Base-by-base conservation (phyloP, 2,329 filamentous ascomycete genomes). In the Colletotrichum sojae region DNA sequence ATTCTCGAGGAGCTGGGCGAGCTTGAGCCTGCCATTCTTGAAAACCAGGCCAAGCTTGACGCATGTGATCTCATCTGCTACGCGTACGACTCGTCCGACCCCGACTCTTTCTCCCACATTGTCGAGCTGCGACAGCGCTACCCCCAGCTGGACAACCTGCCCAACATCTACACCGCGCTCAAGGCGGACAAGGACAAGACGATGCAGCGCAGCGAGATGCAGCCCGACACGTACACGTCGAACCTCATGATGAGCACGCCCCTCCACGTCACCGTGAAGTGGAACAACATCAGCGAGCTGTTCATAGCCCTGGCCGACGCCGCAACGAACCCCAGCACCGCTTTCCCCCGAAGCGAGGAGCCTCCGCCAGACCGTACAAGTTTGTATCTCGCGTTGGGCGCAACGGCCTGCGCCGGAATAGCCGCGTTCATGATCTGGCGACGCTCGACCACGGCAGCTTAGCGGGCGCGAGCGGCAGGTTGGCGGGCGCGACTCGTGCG, bases 101-200 rank as follows among this genome's bases (percentile, higher is more conserved):
- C 96, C 0, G 95, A 98, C 79, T 97, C 94, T 4, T 99, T 99
- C 79, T 90, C 92, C 1, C 95, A 98, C 76, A 94, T 99, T 61
- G 92, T 95, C 45, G 88, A 92, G 18, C 85, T 98, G 56, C 91
- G 95, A 51, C 87, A 89, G 63, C 92, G 91, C 75, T 92, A 95
- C 73, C 90, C 94, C 0, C 92, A 96, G 63, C 87, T 99, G 2
- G 93, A 97, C 77, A 91, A 94, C n/a, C 84, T 99, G 31, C 96
- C 96, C 0, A 92, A 94, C 9, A 91, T 99, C 8, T 99, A 97
- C 78, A 94, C 94, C 1, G 96, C 95, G 0, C 85, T 98, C 68
- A 99, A 99, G 81, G 96, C 96, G 3, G 96, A 99, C 80, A 90
- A 92, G 73, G 96, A 99, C 80, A 97, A 97, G 80, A 97, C 95